These are phyloP conservation scores for Plenodomus biglobosus DNA, from an alignment of 2,329 filamentous ascomycete genomes.

Conservation along the genomic window DNA sequence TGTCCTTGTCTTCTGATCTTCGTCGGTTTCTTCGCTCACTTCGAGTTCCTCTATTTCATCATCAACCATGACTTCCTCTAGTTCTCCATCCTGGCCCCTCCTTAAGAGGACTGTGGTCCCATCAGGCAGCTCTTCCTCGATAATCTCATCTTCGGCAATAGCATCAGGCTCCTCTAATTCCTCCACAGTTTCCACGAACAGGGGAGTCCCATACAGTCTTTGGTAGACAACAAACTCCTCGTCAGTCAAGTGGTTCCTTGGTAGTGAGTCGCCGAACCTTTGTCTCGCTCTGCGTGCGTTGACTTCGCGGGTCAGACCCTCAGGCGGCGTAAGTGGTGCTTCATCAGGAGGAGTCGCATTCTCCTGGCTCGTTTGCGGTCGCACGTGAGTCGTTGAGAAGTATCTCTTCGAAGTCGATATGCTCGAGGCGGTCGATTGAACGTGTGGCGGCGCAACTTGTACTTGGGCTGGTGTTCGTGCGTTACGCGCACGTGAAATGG, in stretches of 20 bases:
- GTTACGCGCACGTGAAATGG: conserved; percentile 30
- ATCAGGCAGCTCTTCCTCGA: conserved; percentile 33
- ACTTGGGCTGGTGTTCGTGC: conserved; percentile 21
- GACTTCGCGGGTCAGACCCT: conserved; percentile 54
- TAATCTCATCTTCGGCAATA: conserved; percentile 52
- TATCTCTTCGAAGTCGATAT: conserved; percentile 21
- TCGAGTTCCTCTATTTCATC: conserved; percentile 23
- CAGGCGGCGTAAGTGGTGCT: conserved; percentile 6
- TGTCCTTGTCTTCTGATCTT: conserved; percentile 27
- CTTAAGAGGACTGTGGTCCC: conserved; percentile 51
- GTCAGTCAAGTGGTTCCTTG: conserved; percentile 67
- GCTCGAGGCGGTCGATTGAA: conserved; percentile 14
- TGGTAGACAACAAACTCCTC: conserved; percentile 77
- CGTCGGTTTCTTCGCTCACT: conserved; percentile 33
- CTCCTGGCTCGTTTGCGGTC: conserved; percentile 16
- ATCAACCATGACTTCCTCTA: conserved; percentile 60
- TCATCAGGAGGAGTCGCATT: conserved; percentile 1
- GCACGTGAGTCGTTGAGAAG: conserved; percentile 22
- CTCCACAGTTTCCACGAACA: conserved; percentile 63
- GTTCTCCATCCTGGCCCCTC: conserved; percentile 57
- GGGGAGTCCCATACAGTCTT: conserved; percentile 75
- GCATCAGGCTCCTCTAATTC: conserved; percentile 45
- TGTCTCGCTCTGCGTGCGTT: conserved; percentile 72
- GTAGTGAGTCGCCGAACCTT: conserved; percentile 74
- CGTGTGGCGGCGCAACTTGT: conserved; percentile 11